phyloP scores from a whole-genome alignment of 1,139 yeast species.

The Petasospora fabianii region DNA sequence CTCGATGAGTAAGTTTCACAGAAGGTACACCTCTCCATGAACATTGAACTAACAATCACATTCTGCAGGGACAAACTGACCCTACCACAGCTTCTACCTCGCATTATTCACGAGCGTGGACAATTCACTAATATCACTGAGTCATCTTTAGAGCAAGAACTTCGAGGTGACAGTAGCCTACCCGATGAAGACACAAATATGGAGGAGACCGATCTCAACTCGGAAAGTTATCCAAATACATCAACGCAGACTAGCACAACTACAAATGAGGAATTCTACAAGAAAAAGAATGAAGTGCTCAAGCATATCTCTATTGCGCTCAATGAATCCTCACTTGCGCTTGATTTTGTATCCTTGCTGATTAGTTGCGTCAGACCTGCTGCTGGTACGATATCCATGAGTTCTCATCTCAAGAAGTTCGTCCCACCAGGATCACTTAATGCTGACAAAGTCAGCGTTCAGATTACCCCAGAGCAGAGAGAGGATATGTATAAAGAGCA shows the following conservation, averaged over 20 bases:
- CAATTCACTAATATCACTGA: conserved; percentile 49
- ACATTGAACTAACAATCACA: conserved; percentile 1
- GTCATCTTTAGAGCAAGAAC: conserved; percentile 46
- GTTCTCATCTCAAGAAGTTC: conserved; percentile 76
- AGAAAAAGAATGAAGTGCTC: conserved; percentile 53
- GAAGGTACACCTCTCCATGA: not conserved
- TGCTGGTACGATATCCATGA: conserved; percentile 82
- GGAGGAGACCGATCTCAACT: conserved; percentile 19
- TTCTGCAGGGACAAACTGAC: conserved; percentile 24
- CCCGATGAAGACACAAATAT: conserved; percentile 16
- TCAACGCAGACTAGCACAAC: not conserved
- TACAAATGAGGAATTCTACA: conserved; percentile 46
- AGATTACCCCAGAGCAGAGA: conserved; percentile 22
- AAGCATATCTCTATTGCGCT: conserved; percentile 62
- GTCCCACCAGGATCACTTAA: conserved; percentile 80
- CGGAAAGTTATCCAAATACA: conserved; percentile 1
- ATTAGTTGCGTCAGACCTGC: conserved; percentile 82
- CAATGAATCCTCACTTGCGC: conserved; percentile 83
- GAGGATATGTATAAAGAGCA: conserved; percentile 31
- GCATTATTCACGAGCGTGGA: conserved; percentile 45
- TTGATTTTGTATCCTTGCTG: conserved; percentile 82
- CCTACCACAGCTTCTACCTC: conserved; percentile 39
- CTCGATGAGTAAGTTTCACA: conserved; percentile 22
- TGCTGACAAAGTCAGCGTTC: conserved; percentile 48
- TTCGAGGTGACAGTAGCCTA: conserved; percentile 24